Evolutionary conservation across 169 alveolate species (phyloP).

Genomic region (Babesia bigemina): DNA sequence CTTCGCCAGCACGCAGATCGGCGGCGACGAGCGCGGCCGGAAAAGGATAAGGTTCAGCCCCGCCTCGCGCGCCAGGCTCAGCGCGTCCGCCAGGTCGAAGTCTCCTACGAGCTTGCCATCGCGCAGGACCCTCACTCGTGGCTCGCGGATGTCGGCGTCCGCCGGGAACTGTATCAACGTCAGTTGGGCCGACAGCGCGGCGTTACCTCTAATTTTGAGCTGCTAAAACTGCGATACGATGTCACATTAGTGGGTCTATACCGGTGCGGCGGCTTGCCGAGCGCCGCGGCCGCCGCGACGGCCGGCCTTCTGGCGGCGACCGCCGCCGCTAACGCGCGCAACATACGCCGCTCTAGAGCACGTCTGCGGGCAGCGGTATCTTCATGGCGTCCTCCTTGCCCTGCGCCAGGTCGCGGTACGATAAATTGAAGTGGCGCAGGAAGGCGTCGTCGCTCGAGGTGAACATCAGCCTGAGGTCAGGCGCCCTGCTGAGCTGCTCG

Average conservation of each 20-base stretch:
- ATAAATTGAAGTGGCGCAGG: conserved; percentile 13
- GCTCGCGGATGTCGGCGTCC: conserved; percentile 48
- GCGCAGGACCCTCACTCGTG: conserved; percentile 46
- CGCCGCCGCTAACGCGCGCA: conserved; percentile 10
- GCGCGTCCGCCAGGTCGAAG: conserved; percentile 48
- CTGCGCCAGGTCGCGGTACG: conserved; percentile 58
- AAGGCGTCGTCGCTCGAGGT: conserved; percentile 33
- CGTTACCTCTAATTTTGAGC: conserved; percentile 28
- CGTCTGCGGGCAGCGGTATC: conserved; percentile 58
- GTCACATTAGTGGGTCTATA: not conserved
- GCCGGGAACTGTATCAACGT: conserved; percentile 34
- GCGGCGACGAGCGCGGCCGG: conserved; percentile 56
- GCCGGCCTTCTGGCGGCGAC: not conserved
- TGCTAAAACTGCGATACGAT: conserved; percentile 5
- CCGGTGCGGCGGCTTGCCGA: not conserved
- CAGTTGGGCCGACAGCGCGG: not conserved
- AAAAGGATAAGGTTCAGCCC: conserved; percentile 48
- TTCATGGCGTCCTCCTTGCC: conserved; percentile 55
- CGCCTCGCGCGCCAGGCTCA: conserved; percentile 13
- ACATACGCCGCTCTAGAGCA: conserved; percentile 22
- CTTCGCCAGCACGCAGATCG: conserved; percentile 51
- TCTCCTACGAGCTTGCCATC: conserved; percentile 62
- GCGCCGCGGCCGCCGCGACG: not conserved
- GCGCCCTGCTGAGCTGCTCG: conserved; percentile 10
- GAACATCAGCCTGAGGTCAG: conserved; percentile 19